Evolutionary conservation across 495 filamentous ascomycete genomes (phyloP).

Genomic region (Neohortaea acidophila): DNA sequence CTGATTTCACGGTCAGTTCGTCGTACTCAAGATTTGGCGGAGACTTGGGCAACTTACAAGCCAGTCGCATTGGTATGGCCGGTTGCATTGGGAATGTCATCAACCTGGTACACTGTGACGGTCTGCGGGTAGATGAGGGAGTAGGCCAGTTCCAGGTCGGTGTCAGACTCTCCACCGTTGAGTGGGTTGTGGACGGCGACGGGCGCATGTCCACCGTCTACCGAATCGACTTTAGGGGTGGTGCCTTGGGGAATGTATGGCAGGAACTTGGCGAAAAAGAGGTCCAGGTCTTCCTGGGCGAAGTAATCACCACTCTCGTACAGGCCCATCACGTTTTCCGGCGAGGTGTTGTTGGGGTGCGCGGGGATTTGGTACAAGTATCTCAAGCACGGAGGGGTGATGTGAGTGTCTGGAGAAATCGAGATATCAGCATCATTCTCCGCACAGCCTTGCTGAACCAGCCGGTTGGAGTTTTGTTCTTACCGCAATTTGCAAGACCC

Average conservation of each 20-base stretch:
- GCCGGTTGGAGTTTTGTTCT: too few species aligned
- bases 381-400: slow-evolving; percentile 13
- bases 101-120: slow-evolving; percentile 14
- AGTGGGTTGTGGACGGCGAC: background rate
- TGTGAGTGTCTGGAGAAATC: too few species aligned
- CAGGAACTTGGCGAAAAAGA: slow-evolving; percentile 10
- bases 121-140: slow-evolving; percentile 17
- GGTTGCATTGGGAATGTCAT: slow-evolving; percentile 8
- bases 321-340: slow-evolving; percentile 10
- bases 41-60: too few species aligned
- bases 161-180: slow-evolving; percentile 7
- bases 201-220: slow-evolving; percentile 8
- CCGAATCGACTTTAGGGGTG: slow-evolving; percentile 1
- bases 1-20: too few species aligned
- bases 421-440: too few species aligned
- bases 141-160: slow-evolving; percentile 13
- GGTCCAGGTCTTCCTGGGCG: slow-evolving; percentile 4
- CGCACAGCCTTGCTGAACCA: too few species aligned
- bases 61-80: slow-evolving; percentile 10
- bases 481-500: too few species aligned
- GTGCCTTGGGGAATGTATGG: slow-evolving; percentile 15
- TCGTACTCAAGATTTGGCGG: too few species aligned
- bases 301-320: slow-evolving; percentile 5
- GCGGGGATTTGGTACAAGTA: slow-evolving; percentile 15
- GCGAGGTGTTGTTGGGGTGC: slow-evolving; percentile 1